Evolutionary conservation across 1,139 yeast species (phyloP).

Genomic region (Candida tetrigidarum): DNA sequence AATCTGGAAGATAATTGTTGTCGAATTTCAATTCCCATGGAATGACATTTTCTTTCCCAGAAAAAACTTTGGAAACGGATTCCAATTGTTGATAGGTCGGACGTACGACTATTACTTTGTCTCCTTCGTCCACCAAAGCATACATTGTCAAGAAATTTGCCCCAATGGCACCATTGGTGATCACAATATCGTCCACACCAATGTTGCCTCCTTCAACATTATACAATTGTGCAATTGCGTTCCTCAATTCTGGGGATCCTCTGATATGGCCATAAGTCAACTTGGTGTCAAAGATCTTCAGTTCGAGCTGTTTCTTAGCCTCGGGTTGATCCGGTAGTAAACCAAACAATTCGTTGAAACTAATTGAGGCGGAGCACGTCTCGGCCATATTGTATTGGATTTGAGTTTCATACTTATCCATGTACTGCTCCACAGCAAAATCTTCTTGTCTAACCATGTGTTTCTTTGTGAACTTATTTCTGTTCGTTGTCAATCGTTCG

Average conservation of each 20-base stretch:
- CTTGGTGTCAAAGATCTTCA: slow-evolving; percentile 22
- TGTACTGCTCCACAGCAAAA: slow-evolving; percentile 60
- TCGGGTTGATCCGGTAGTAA: slow-evolving; percentile 25
- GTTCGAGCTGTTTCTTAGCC: slow-evolving; percentile 12
- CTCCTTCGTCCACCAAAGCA: slow-evolving; percentile 49
- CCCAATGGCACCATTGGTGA: slow-evolving; percentile 64
- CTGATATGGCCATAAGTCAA: slow-evolving; percentile 53
- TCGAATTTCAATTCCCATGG: slow-evolving; percentile 35
- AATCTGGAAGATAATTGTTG: slow-evolving; percentile 40
- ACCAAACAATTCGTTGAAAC: slow-evolving; percentile 40
- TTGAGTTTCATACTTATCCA: slow-evolving; percentile 53
- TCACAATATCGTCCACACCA: slow-evolving; percentile 38
- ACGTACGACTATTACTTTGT: slow-evolving; percentile 52
- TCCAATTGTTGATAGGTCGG: slow-evolving; percentile 59
- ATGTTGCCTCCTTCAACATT: slow-evolving; percentile 26
- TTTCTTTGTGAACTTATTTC: background rate
- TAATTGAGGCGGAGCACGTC: slow-evolving; percentile 54
- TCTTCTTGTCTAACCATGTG: slow-evolving; percentile 34
- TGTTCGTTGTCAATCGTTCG: background rate
- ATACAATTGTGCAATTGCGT: slow-evolving; percentile 39
- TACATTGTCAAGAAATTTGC: slow-evolving; percentile 56
- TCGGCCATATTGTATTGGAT: slow-evolving; percentile 53
- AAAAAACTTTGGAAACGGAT: slow-evolving; percentile 55
- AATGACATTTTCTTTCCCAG: slow-evolving; percentile 39
- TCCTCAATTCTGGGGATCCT: slow-evolving; percentile 47